Evolutionary conservation across 2,329 filamentous ascomycete species (phyloP).

Genomic region (Capronia americana): DNA sequence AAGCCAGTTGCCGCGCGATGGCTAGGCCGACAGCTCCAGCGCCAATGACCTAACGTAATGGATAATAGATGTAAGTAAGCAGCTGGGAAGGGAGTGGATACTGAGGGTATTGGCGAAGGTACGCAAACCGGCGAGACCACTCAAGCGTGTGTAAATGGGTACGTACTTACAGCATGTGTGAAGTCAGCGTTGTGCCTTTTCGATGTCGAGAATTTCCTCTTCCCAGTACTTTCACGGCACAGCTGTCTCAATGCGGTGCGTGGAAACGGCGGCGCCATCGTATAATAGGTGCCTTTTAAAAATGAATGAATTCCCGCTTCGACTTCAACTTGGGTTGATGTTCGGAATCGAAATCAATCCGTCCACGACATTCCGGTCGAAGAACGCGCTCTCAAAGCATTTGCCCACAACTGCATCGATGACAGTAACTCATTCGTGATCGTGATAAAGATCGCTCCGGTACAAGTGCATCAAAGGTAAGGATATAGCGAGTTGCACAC

Average conservation of each 20-base stretch:
- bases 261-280: conserved; percentile 5
- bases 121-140: not conserved
- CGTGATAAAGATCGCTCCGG: not conserved
- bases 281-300: not conserved
- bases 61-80: not conserved
- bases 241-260: conserved; percentile 6
- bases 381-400: not conserved
- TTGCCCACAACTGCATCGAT: not conserved
- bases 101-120: not conserved
- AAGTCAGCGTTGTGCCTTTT: conserved; percentile 60
- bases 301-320: not conserved
- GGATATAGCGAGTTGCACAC: not conserved
- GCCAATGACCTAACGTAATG: conserved; percentile 62
- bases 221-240: not conserved
- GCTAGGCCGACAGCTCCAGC: conserved; percentile 80
- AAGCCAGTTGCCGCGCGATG: conserved; percentile 74
- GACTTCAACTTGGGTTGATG: not conserved
- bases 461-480: not conserved
- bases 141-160: not conserved
- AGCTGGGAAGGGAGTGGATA: not conserved
- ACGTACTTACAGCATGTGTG: conserved; percentile 61
- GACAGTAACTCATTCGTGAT: not conserved
- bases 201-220: conserved; percentile 52
- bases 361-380: not conserved
- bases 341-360: not conserved